Base-by-base conservation (phyloP, 2,329 filamentous ascomycete genomes). In the Aspergillus ibericus region DNA sequence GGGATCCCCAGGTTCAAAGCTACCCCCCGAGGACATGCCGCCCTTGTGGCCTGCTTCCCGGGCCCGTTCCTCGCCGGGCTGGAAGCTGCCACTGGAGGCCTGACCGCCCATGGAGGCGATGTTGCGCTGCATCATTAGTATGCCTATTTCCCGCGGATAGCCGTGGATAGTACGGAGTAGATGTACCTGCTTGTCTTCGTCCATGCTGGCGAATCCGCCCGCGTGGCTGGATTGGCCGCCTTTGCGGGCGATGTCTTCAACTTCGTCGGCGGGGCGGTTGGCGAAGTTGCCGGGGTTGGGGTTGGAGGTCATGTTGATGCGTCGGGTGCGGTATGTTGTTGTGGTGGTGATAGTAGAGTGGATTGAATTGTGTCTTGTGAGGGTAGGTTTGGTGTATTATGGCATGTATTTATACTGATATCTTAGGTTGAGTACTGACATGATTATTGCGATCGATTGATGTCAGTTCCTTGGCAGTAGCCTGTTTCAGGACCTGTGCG, bases 41-140 rank as follows among this genome's bases (percentile, higher is more conserved):
- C 83, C 83, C 72, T 85, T 85, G 32, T 75, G 73, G 2, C 83
- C 83, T 16, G 83, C 82, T 68, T 84, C 82, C 49, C 74, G 78
- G 2, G 82, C 82, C 59, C 75, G 78, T 68, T 82, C 78, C 49
- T 79, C 81, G 6, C 83, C 81, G 0, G 78, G 77, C 65, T 85
- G 80, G 55, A 86, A 86, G 3, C 78, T 82, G 4, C 83, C 82
- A 35, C 77, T 75, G 0, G 82, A 84, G 0, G 81, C 79, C 53
- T 84, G 74, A 4, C 82, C 83, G 9, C 83, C 83, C 68, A 77
- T 75, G 10, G 83, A 85, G 1, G 83, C 83, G 59, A 85, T 84
- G 1, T 85, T 78, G 18, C 75, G 73, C 82, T n/a, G n/a, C n/a
- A n/a, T n/a, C n/a, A n/a, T n/a, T n/a, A n/a, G n/a, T n/a, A n/a